A percentile compares a stretch with the other conserved stretches of the same genome.
Evolutionary conservation across 164 flowering plant genomes (phyloP).

Genomic region (Euptelea pleiosperma): DNA sequence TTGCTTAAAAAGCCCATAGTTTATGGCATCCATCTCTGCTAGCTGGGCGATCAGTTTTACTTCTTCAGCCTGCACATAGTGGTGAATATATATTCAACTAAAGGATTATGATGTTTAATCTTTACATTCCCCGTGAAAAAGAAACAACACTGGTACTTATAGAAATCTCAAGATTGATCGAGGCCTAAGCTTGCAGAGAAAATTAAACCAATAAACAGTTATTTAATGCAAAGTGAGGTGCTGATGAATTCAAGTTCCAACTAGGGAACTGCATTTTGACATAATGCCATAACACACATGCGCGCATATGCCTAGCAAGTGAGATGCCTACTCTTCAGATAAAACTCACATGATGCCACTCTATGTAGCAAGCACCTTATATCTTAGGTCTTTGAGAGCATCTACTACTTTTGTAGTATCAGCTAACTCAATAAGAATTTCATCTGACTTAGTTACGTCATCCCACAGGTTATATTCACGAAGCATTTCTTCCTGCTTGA

Average conservation of each 20-base stretch:
- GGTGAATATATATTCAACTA: background rate
- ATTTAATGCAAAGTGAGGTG: background rate
- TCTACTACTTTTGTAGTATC: constrained; percentile 64
- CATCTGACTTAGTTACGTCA: constrained; percentile 62
- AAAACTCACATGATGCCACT: constrained; percentile 10
- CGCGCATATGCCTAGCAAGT: background rate
- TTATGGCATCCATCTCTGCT: constrained; percentile 64
- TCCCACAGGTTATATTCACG: constrained; percentile 72
- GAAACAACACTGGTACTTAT: background rate
- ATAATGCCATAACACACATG: background rate
- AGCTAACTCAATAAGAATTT: constrained; percentile 59
- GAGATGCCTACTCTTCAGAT: constrained; percentile 6
- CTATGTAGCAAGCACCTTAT: constrained; percentile 50
- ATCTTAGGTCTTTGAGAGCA: constrained; percentile 64
- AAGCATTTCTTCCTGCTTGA: constrained; percentile 57
- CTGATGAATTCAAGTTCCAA: constrained; percentile 1
- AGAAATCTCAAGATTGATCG: background rate
- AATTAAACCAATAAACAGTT: background rate
- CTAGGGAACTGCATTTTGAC: background rate
- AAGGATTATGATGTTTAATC: background rate
- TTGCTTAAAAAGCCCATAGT: constrained; percentile 64
- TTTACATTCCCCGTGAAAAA: background rate
- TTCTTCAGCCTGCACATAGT: constrained; percentile 70
- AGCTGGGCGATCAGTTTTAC: constrained; percentile 74
- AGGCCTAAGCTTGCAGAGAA: background rate